Conservation (phyloP, 129 eudicot genomes). For the Arctium lappa region DNA sequence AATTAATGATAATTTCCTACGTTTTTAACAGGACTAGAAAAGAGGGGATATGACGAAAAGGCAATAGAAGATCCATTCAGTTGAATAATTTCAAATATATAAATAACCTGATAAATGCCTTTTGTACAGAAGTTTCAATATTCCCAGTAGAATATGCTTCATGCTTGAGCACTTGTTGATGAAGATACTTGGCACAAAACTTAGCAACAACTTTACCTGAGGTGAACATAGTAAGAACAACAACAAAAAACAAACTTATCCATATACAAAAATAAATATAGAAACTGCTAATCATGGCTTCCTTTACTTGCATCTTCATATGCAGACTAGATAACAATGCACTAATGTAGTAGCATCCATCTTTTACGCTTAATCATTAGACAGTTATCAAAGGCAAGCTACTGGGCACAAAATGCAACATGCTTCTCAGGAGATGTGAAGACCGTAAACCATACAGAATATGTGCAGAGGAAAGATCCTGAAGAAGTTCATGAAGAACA, state of each 20-base stretch:
- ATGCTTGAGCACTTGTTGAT: slow-evolving; percentile 89
- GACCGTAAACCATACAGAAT: no score
- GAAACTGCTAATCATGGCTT: not conserved
- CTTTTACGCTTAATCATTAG: no score
- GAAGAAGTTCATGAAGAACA: no score
- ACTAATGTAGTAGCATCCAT: not conserved
- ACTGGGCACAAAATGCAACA: no score
- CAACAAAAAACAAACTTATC: not conserved
- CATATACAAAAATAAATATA: not conserved
- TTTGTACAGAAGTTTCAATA: slow-evolving; percentile 74
- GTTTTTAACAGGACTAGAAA: not conserved
- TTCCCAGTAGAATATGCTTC: slow-evolving; percentile 87
- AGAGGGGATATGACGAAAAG: not conserved
- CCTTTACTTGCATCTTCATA: not conserved
- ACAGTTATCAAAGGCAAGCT: no score
- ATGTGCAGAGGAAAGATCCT: no score
- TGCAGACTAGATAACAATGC: not conserved
- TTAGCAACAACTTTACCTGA: slow-evolving; percentile 97
- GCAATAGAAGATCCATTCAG: not conserved
- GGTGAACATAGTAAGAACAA: slow-evolving; percentile 3
- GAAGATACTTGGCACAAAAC: slow-evolving; percentile 97
- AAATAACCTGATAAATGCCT: slow-evolving; percentile 85
- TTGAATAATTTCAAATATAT: not conserved
- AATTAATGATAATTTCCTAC: not conserved
- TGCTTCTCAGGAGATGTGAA: no score